Percentiles rank a stretch among this genome's conserved stretches.
Conservation (phyloP, 345 rosid genomes). For the Heritiera littoralis region DNA sequence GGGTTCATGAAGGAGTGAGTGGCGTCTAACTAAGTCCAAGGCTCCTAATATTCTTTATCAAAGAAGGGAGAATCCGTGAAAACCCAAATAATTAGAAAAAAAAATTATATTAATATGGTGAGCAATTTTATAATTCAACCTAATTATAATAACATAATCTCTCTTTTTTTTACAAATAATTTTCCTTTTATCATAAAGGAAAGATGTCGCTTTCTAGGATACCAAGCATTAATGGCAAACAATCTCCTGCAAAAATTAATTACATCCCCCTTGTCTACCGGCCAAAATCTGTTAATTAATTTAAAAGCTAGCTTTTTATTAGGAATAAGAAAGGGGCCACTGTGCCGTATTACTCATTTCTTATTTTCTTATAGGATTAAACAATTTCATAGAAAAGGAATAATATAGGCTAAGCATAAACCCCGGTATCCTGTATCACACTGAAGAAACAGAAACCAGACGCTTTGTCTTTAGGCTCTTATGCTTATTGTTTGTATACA, state of each 20-base stretch:
- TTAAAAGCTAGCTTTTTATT: background rate
- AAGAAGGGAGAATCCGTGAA: background rate
- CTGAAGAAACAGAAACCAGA: conserved; percentile 15
- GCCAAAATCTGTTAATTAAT: conserved; percentile 9
- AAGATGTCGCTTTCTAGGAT: conserved; percentile 42
- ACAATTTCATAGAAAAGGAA: background rate
- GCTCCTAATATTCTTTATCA: background rate
- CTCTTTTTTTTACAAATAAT: background rate
- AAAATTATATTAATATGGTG: background rate
- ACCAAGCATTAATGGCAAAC: conserved; percentile 24
- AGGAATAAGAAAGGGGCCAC: background rate
- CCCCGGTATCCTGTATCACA: conserved; percentile 18
- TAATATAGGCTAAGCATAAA: conserved; percentile 20
- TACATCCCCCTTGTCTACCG: conserved; percentile 11
- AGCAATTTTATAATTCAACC: conserved; percentile 7
- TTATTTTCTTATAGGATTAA: conserved; percentile 1
- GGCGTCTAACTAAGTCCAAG: conserved; percentile 29
- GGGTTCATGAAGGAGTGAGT: conserved; percentile 15
- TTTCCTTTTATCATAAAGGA: background rate
- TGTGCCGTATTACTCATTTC: background rate
- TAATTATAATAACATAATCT: background rate
- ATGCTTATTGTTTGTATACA: background rate
- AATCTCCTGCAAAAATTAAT: conserved; percentile 19
- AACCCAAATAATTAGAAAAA: conserved; percentile 6
- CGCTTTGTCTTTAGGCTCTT: background rate